phyloP scores from a whole-genome alignment of 75 land plant species.

The Pseudotsuga menziesii region DNA sequence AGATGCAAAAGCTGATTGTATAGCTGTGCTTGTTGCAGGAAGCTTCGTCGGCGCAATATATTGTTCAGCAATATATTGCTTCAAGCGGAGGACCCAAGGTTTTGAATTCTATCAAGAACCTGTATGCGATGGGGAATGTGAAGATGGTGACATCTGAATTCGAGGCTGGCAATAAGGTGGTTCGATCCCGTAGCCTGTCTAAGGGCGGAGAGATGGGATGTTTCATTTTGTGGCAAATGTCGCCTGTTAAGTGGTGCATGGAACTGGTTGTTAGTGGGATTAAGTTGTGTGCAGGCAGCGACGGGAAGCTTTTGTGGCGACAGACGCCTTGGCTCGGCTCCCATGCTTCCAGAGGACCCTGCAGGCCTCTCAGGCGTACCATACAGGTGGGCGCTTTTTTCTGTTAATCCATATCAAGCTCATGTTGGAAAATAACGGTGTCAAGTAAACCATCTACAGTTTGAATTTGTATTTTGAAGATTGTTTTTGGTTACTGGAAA shows the following conservation, averaged over 20 bases:
- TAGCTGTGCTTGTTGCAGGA: conserved; percentile 12
- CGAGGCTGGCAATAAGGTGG: conserved; percentile 1
- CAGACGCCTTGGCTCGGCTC: conserved; percentile 31
- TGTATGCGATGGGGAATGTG: conserved; percentile 40
- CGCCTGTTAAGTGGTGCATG: conserved; percentile 34
- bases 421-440: too few species aligned
- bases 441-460: too few species aligned
- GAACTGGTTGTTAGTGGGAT: conserved; percentile 31
- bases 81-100: conserved; percentile 25
- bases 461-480: too few species aligned
- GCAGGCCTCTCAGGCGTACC: conserved; percentile 26
- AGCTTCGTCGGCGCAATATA: conserved; percentile 31
- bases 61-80: conserved; percentile 35
- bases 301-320: conserved; percentile 31
- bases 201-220: conserved; percentile 26
- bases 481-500: too few species aligned
- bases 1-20: too few species aligned
- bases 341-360: conserved; percentile 32
- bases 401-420: too few species aligned
- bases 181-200: background rate
- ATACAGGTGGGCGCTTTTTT: conserved; percentile 13
- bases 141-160: conserved; percentile 27
- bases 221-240: conserved; percentile 40
- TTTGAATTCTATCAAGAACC: conserved; percentile 19
- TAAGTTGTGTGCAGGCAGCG: conserved; percentile 31